phyloP scores from a whole-genome alignment of 1,284 basidiomycete genomes.

The Leccinum insolens region DNA sequence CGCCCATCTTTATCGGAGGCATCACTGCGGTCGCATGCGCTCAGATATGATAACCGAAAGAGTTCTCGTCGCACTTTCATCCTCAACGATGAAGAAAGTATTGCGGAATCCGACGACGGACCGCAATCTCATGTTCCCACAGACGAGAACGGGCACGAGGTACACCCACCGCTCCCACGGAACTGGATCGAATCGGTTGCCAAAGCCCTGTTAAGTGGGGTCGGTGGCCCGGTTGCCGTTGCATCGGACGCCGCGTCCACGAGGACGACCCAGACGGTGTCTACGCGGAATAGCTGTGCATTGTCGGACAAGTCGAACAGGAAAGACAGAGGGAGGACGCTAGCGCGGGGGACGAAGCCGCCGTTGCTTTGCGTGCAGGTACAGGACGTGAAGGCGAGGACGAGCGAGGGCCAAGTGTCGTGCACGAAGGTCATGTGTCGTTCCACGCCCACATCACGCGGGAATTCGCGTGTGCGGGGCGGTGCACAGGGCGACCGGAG shows the following conservation, averaged over 20 bases:
- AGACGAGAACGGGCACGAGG: conserved; percentile 15
- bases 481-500: conserved; percentile 16
- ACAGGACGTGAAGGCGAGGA: conserved; percentile 40
- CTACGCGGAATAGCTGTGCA: conserved; percentile 32
- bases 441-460: conserved; percentile 60
- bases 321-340: conserved; percentile 17
- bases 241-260: conserved; percentile 30
- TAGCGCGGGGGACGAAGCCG: conserved; percentile 27
- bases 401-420: conserved; percentile 49
- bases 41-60: conserved; percentile 12
- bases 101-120: conserved; percentile 26
- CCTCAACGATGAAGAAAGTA: conserved; percentile 33
- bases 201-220: conserved; percentile 56
- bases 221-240: conserved; percentile 30
- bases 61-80: conserved; percentile 22
- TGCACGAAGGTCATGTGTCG: conserved; percentile 60
- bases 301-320: conserved; percentile 45
- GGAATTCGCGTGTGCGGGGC: conserved; percentile 42
- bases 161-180: neutral
- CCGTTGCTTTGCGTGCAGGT: conserved; percentile 45
- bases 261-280: conserved; percentile 20
- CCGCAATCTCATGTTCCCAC: conserved; percentile 7
- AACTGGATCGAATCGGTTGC: conserved; percentile 44
- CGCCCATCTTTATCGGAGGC: conserved; percentile 29
- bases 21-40: conserved; percentile 27